A percentile compares a stretch with the other conserved stretches of the same genome.
These are phyloP conservation scores for Pseudonectria buxi DNA, from an alignment of 2,329 filamentous ascomycete genomes.

Conservation along the genomic window DNA sequence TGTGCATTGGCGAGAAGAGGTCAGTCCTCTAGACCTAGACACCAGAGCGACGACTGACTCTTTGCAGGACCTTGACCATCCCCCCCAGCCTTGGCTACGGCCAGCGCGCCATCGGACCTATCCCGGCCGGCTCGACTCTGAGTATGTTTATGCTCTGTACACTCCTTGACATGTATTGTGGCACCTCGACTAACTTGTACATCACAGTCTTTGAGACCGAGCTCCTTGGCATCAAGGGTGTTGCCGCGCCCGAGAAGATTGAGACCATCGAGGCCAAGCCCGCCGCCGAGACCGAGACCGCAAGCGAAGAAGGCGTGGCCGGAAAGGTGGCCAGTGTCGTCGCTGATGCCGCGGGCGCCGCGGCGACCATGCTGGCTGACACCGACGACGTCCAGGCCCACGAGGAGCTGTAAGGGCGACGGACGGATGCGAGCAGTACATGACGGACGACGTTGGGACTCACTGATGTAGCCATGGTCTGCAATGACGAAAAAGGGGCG, in stretches of 20 bases:
- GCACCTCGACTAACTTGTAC: constrained; percentile 7
- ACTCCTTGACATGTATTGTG: constrained; percentile 3
- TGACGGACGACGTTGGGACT: no score
- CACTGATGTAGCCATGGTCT: not conserved
- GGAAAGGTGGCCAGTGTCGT: constrained; percentile 37
- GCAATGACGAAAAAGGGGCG: no score
- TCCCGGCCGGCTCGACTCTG: constrained; percentile 73
- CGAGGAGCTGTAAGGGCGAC: constrained; percentile 47
- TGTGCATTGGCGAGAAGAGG: constrained; percentile 93
- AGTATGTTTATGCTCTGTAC: constrained; percentile 39
- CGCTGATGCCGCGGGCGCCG: constrained; percentile 43
- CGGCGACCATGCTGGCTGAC: constrained; percentile 46
- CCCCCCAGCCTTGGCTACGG: constrained; percentile 85
- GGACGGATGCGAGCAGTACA: constrained; percentile 2
- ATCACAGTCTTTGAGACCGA: constrained; percentile 80
- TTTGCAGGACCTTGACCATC: constrained; percentile 67
- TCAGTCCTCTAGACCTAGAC: constrained; percentile 22
- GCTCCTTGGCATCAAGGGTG: constrained; percentile 74
- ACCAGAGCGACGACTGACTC: constrained; percentile 6
- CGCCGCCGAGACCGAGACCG: constrained; percentile 19
- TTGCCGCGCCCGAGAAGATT: constrained; percentile 38
- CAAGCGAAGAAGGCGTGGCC: constrained; percentile 6
- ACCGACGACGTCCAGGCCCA: constrained; percentile 51
- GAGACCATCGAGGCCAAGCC: constrained; percentile 22
- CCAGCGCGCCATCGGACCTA: constrained; percentile 66